Base-by-base conservation (phyloP, 371 early-diverging fungal genomes). In the Mortierella sp. region DNA sequence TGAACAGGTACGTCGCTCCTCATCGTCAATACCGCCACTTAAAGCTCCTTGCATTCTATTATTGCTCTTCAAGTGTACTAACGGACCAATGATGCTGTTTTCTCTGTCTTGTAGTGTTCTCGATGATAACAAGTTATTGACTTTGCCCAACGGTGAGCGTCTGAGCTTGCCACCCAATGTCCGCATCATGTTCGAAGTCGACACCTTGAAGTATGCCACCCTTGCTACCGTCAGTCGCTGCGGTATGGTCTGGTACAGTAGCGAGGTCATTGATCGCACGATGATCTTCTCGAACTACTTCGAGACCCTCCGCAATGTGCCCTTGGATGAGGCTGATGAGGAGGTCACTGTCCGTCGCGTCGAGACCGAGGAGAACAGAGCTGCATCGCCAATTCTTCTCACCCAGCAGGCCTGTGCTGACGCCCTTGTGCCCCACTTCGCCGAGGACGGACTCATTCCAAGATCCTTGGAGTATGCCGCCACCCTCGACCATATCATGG, bases 241-340 rank as follows among this genome's bases (percentile, higher is more conserved):
- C 90, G 99, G 99, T 89, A 99, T 99, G 98, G 98, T 99, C 41
- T 99, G 99, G 98, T 98, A 99, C 89, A 96, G 97, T 82, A 96
- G 96, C 75, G 97, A 97, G 80, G 95, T 98, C 1, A 95, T 99
- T 60, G 93, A 93, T 3, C 88, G 95, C 56, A 90, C 92, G 3
- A 98, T 98, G 97, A 88, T 97, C 63, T 93, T 94, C 84, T 83
- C 91, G 79, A 90, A 97, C 84, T 99, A 98, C 85, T 91, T 99
- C 56, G 93, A 94, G 27, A 94, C 93, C 0, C 90, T 99, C 14
- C 93, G 94, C 46, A 89, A 89, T 49, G 93, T 94, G 32, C 93
- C 95, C 3, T 92, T 98, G 90, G 98, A 96, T 79, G 98, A 98
- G 54, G 90, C 90, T 32, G 96, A 96, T 55, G 96, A 96, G 79